Evolutionary conservation across 805 yeast genomes (phyloP), one percentile per base, ranked within the genome.

Genomic region (Yamadazyma akitaensis): DNA sequence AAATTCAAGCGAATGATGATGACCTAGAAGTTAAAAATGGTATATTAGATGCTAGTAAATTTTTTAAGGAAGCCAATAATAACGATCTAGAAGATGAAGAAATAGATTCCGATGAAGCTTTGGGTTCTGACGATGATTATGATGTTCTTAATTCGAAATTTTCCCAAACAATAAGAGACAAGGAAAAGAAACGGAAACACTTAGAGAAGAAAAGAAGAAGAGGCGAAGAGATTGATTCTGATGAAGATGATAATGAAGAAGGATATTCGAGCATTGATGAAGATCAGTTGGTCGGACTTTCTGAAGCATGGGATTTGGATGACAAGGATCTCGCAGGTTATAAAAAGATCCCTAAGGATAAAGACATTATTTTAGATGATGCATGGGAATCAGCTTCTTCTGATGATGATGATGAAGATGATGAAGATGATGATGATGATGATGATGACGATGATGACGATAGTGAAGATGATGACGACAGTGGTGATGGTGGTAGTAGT

Each of bases 281-380:
- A 59, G 71, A 65, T 26, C 86, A 88, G 53, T 73, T 90, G 44
- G 76, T 85, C 49, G 79, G 95, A 0, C 70, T 90, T 34, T 85
- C 96, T n/a, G 90, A 84, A 54, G 90, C 88, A 2, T 89, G 96
- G 96, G 97, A 86, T 59, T 64, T 81, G 65, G 94, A 88, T 61
- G 88, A 83, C 28, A 67, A 62, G 25, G 84, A 79, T 49, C 51
- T 60, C 43, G 59, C 60, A 36, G 59, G 55, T 39, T 50, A 58
- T 35, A 16, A 41, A 32, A 50, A 56, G 21, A 44, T 53, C 17
- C 16, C 42, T n/a, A 28, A 28, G 12, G 30, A 19, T 16, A 51
- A 45, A 30, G 59, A 47, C 38, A 61, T 63, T 1, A 62, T 66
- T 43, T 54, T 63, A 33, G 64, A 63, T 43, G 68, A 62, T 44